Evolutionary conservation across 441 rosid species (phyloP).

Genomic region (Gossypium aridum): DNA sequence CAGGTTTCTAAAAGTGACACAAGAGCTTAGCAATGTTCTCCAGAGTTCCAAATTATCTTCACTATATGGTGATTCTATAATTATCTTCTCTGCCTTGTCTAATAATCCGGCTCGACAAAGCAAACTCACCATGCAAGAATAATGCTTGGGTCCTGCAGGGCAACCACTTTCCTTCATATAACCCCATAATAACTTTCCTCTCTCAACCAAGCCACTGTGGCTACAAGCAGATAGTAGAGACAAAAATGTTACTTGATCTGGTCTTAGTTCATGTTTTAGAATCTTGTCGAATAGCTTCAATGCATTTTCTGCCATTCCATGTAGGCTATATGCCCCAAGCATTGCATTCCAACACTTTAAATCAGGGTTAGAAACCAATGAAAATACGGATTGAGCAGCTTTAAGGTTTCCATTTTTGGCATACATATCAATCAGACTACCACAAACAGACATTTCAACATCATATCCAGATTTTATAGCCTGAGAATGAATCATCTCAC

Average conservation of each 20-base stretch:
- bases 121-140: constrained; percentile 78
- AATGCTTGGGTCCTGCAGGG: constrained; percentile 64
- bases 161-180: constrained; percentile 50
- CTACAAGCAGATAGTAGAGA: constrained; percentile 72
- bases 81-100: constrained; percentile 51
- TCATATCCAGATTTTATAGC: constrained; percentile 50
- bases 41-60: constrained; percentile 52
- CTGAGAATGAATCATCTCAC: constrained; percentile 67
- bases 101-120: constrained; percentile 68
- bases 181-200: constrained; percentile 64
- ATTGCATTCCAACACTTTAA: constrained; percentile 85
- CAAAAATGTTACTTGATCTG: constrained; percentile 73
- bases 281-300: constrained; percentile 40
- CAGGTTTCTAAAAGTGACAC: constrained; percentile 48
- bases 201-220: constrained; percentile 56
- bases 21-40: constrained; percentile 77
- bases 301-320: constrained; percentile 68
- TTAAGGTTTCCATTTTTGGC: constrained; percentile 60
- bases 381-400: constrained; percentile 50
- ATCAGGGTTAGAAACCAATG: constrained; percentile 45
- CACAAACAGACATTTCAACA: constrained; percentile 51
- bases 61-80: constrained; percentile 30
- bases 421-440: constrained; percentile 78
- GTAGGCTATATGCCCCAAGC: constrained; percentile 70
- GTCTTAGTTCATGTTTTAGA: constrained; percentile 30